Conservation (phyloP, 805 yeast genomes). For the Helenozyma rhizophorensis region DNA sequence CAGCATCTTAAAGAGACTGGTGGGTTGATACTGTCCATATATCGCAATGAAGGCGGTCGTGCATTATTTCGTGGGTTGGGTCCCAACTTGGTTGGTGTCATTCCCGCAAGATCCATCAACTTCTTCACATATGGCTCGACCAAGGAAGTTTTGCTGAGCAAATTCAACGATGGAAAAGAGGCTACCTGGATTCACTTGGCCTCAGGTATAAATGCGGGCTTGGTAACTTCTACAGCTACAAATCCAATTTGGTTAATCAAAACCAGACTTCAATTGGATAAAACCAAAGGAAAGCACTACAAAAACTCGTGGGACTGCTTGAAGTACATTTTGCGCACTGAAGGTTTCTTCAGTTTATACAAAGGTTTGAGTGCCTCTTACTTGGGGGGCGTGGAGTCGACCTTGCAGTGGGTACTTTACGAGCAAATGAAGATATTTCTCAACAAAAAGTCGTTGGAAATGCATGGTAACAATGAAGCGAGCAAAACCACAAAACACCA, state of each 20-base stretch:
- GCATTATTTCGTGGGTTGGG: conserved; percentile 94
- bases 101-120: conserved; percentile 95
- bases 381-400: conserved; percentile 87
- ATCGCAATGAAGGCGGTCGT: conserved; percentile 71
- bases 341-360: conserved; percentile 79
- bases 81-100: conserved; percentile 94
- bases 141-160: conserved; percentile 64
- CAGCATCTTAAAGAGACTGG: conserved; percentile 83
- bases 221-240: conserved; percentile 92
- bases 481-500: conserved; percentile 50
- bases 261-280: conserved; percentile 90
- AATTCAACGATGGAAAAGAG: conserved; percentile 71
- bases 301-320: conserved; percentile 85
- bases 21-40: conserved; percentile 63
- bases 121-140: conserved; percentile 96
- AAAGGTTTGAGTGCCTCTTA: conserved; percentile 93
- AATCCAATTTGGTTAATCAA: conserved; percentile 97
- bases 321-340: conserved; percentile 59
- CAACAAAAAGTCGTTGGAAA: conserved; percentile 41
- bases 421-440: conserved; percentile 87
- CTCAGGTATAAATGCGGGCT: conserved; percentile 88
- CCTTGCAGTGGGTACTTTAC: conserved; percentile 93
- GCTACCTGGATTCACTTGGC: conserved; percentile 79
- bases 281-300: conserved; percentile 60
- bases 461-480: conserved; percentile 26